Conservation (phyloP, 495 filamentous ascomycete species). For the Penicillium cosmopolitanum region DNA sequence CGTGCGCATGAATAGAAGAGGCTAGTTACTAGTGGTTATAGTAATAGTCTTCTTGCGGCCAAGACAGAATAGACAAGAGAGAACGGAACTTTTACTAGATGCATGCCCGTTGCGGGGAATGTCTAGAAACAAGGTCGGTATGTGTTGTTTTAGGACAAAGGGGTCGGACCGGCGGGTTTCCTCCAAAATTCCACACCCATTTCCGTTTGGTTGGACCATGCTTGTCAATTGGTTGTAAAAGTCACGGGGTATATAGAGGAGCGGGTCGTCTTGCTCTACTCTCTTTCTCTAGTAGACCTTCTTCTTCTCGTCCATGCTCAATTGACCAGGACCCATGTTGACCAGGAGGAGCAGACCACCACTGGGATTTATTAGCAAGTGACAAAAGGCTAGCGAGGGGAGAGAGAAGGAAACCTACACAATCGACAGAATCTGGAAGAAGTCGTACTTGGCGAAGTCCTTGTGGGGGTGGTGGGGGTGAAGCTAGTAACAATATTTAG, state of each 20-base stretch:
- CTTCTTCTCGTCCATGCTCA: slow-evolving; percentile 99
- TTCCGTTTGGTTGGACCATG: not conserved
- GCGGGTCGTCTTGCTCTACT: slow-evolving; percentile 9
- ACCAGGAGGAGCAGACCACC: slow-evolving; percentile 92
- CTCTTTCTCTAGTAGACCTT: slow-evolving; percentile 81
- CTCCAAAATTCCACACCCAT: not conserved
- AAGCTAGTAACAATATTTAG: slow-evolving; percentile 61
- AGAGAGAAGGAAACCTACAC: slow-evolving; percentile 62
- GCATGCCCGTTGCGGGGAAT: not conserved
- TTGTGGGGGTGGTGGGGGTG: slow-evolving; percentile 98
- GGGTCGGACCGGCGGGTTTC: not conserved
- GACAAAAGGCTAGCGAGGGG: not conserved
- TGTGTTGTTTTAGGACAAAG: not conserved
- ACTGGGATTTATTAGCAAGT: slow-evolving; percentile 42
- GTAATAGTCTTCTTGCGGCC: too few species aligned
- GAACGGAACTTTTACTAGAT: not conserved
- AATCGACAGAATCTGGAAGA: slow-evolving; percentile 99
- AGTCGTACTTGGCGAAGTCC: slow-evolving; percentile 99
- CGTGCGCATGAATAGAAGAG: slow-evolving; percentile 6
- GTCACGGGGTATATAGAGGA: slow-evolving; percentile 22
- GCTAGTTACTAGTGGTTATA: too few species aligned
- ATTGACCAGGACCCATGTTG: slow-evolving; percentile 97
- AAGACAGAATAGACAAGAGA: not conserved
- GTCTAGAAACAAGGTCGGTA: slow-evolving; percentile 2
- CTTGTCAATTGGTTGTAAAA: slow-evolving; percentile 12